Evolutionary conservation across 192 early-diverging fungal genomes (phyloP).

Genomic region (Umbelopsis sp.): DNA sequence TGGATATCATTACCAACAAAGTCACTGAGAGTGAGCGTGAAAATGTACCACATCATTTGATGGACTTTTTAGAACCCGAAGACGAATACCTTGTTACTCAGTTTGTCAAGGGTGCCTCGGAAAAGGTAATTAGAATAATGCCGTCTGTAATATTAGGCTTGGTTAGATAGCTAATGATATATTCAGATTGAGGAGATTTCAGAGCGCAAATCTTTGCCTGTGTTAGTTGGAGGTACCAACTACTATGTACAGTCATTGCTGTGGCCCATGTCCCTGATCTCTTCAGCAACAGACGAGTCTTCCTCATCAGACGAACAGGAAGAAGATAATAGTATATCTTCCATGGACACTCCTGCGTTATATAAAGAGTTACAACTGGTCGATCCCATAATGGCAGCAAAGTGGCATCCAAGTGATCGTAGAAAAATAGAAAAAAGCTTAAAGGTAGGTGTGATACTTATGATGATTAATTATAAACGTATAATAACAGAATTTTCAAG

Average conservation of each 20-base stretch:
- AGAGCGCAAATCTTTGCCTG: constrained; percentile 66
- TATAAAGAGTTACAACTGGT: constrained; percentile 68
- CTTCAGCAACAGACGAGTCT: constrained; percentile 20
- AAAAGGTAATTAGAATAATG: constrained; percentile 48
- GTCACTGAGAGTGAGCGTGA: constrained; percentile 69
- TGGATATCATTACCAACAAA: constrained; percentile 96
- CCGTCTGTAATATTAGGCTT: too few relatives aligned
- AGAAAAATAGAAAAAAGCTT: constrained; percentile 86
- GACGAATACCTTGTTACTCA: constrained; percentile 87
- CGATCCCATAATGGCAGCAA: constrained; percentile 85
- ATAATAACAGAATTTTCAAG: constrained; percentile 30
- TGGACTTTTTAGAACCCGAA: constrained; percentile 72
- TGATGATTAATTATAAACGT: neutral
- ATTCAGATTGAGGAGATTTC: constrained; percentile 79
- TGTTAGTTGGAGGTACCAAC: constrained; percentile 95
- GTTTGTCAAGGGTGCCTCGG: constrained; percentile 77
- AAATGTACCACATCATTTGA: constrained; percentile 80
- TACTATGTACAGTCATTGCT: constrained; percentile 95
- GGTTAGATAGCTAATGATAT: neutral
- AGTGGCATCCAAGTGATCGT: constrained; percentile 89
- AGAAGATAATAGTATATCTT: constrained; percentile 19
- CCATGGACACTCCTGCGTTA: constrained; percentile 54
- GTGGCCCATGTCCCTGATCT: constrained; percentile 72
- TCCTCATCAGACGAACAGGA: constrained; percentile 18
- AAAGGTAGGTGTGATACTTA: constrained; percentile 53